These are phyloP conservation scores for Funneliformis geosporum DNA, from an alignment of 192 early-diverging fungal species.

Conservation along the genomic window DNA sequence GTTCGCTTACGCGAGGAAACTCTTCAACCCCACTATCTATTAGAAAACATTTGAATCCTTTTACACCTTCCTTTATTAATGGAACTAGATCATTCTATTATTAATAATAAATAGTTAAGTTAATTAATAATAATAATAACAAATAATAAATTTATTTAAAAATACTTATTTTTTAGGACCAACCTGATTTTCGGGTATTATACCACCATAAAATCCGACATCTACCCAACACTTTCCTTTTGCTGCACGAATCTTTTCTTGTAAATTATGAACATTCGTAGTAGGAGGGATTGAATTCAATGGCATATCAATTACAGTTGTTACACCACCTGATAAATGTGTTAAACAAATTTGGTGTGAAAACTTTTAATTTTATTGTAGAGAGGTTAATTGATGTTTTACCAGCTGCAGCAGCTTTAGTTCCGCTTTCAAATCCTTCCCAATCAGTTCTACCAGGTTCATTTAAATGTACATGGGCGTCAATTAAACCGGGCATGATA, in stretches of 20 bases:
- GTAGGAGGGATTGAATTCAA: slow-evolving; percentile 88
- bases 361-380: not conserved
- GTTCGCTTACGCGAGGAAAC: slow-evolving; percentile 77
- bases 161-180: not conserved
- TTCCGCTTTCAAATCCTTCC: slow-evolving; percentile 82
- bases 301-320: slow-evolving; percentile 83
- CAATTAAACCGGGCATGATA: slow-evolving; percentile 74
- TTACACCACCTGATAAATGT: slow-evolving; percentile 61
- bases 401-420: slow-evolving; percentile 78
- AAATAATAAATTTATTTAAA: slow-evolving; percentile 3
- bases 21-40: slow-evolving; percentile 83
- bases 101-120: not conserved
- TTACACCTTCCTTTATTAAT: slow-evolving; percentile 67
- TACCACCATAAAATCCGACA: slow-evolving; percentile 78
- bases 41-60: slow-evolving; percentile 85
- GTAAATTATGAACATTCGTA: slow-evolving; percentile 66
- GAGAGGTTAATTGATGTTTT: not conserved
- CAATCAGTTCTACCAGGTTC: slow-evolving; percentile 84
- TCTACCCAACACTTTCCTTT: slow-evolving; percentile 73
- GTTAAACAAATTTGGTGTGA: not conserved
- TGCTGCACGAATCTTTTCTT: slow-evolving; percentile 67
- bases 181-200: slow-evolving; percentile 69
- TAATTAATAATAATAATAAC: not conserved
- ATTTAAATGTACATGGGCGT: slow-evolving; percentile 84
- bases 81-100: slow-evolving; percentile 53